A percentile compares a stretch with the other conserved stretches of the same genome.
phyloP scores from a whole-genome alignment of 345 rosid genomes.

The Cardamine resedifolia region DNA sequence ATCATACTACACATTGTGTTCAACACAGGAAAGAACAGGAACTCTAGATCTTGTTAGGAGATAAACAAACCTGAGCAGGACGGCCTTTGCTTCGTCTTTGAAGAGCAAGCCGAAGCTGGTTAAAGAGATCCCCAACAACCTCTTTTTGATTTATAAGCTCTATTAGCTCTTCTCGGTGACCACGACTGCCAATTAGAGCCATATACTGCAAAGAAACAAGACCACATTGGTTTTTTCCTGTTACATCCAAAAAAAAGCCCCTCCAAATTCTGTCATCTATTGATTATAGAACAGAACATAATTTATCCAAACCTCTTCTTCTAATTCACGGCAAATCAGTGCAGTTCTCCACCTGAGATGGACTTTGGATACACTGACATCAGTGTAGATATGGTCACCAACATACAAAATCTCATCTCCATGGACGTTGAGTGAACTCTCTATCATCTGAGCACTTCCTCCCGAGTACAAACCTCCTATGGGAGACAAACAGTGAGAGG shows the following conservation, averaged over 20 bases:
- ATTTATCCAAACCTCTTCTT: slow-evolving; percentile 67
- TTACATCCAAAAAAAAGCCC: neutral
- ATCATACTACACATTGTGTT: neutral
- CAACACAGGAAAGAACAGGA: neutral
- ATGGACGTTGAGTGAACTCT: slow-evolving; percentile 77
- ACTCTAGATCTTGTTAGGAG: slow-evolving; percentile 14
- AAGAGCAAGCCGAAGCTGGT: slow-evolving; percentile 86
- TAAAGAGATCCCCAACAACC: slow-evolving; percentile 86
- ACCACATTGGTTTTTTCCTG: neutral
- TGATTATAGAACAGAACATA: neutral
- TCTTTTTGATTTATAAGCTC: slow-evolving; percentile 91
- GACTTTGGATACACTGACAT: slow-evolving; percentile 91
- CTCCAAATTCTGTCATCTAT: slow-evolving; percentile 4
- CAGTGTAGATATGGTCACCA: slow-evolving; percentile 96
- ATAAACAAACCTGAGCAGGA: slow-evolving; percentile 82
- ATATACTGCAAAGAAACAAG: slow-evolving; percentile 57
- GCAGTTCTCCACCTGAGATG: slow-evolving; percentile 96
- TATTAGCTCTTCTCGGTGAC: slow-evolving; percentile 61
- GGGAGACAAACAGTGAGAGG: slow-evolving; percentile 23
- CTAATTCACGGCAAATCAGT: slow-evolving; percentile 86
- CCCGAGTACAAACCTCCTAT: slow-evolving; percentile 89
- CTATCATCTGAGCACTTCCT: slow-evolving; percentile 97
- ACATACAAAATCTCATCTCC: slow-evolving; percentile 97
- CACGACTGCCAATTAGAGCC: slow-evolving; percentile 74
- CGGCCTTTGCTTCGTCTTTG: slow-evolving; percentile 75